A percentile compares a stretch with the other conserved stretches of the same genome.
Conservation (phyloP, 768 basidiomycete species). For the Tylopilus balloui region DNA sequence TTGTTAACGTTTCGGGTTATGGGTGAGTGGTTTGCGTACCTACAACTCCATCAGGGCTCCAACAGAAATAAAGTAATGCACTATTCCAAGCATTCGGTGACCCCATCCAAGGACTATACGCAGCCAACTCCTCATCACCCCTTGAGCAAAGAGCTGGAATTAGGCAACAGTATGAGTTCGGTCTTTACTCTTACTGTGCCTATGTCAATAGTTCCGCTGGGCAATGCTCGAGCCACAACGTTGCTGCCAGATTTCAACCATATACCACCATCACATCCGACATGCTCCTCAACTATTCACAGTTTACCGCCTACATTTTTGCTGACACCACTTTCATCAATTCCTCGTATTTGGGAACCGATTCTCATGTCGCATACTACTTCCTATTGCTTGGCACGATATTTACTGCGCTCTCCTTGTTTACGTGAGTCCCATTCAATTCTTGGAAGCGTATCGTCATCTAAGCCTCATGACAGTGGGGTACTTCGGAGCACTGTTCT, state of each 20-base stretch:
- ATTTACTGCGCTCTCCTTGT: conserved; percentile 56
- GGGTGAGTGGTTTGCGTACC: conserved; percentile 43
- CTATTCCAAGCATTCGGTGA: conserved; percentile 49
- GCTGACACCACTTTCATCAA: conserved; percentile 50
- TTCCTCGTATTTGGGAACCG: conserved; percentile 56
- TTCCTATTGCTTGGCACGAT: conserved; percentile 71
- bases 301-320: conserved; percentile 51
- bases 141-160: conserved; percentile 55
- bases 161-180: conserved; percentile 69
- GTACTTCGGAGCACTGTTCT: conserved; percentile 58
- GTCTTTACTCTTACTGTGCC: conserved; percentile 78
- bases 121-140: conserved; percentile 59
- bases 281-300: conserved; percentile 61
- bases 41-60: not conserved
- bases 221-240: conserved; percentile 57
- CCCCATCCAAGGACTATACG: conserved; percentile 60
- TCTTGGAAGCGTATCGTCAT: not conserved
- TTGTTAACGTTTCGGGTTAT: conserved; percentile 65
- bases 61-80: conserved; percentile 39
- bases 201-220: conserved; percentile 59
- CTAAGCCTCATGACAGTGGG: conserved; percentile 44
- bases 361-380: conserved; percentile 70
- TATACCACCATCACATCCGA: conserved; percentile 60
- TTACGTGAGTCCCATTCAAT: conserved; percentile 49
- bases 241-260: conserved; percentile 61